Conservation (phyloP, 1,284 basidiomycete genomes). For the Irpex sp. region DNA sequence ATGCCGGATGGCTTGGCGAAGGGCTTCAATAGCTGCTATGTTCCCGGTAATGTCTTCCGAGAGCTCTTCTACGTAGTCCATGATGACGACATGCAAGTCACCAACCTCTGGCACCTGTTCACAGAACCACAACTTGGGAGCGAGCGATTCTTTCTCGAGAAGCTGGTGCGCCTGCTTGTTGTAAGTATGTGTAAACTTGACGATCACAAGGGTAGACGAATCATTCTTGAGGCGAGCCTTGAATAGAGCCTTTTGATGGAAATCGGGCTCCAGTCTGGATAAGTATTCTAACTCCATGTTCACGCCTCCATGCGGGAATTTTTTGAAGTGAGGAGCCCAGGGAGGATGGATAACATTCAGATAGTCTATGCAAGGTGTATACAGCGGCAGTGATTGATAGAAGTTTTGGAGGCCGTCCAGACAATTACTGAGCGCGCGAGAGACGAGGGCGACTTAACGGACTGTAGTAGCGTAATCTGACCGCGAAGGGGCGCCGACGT, state of each 20-base stretch:
- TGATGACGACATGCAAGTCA: constrained; percentile 5
- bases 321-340: background rate
- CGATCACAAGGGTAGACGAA: background rate
- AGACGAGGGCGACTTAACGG: background rate
- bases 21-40: background rate
- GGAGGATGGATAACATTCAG: background rate
- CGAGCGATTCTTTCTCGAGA: background rate
- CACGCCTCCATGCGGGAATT: background rate
- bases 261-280: too few relatives aligned
- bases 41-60: background rate
- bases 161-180: constrained; percentile 1
- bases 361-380: background rate
- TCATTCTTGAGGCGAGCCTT: background rate
- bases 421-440: background rate
- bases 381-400: background rate
- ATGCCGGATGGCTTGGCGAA: constrained; percentile 1
- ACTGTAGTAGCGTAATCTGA: background rate
- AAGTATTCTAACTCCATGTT: background rate
- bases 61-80: constrained; percentile 3
- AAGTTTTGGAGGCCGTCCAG: background rate
- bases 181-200: constrained; percentile 7
- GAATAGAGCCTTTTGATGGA: background rate
- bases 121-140: constrained; percentile 3
- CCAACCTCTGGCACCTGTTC: background rate
- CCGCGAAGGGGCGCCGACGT: background rate